Base-by-base conservation (phyloP, 164 flowering plant genomes). In the Paratinospora sagittata region DNA sequence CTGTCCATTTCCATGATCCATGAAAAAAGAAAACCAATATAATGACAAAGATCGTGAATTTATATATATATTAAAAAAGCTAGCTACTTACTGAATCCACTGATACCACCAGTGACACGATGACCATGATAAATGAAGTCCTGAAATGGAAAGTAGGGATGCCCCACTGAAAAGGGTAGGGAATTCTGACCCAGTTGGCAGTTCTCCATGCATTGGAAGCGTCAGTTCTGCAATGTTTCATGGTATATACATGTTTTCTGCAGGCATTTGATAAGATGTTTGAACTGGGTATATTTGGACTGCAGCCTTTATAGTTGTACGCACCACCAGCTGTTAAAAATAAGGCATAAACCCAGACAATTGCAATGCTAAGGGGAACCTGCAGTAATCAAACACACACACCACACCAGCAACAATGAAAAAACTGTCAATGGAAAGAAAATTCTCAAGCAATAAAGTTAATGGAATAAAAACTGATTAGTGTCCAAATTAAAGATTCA, bases 151-250 rank as follows among this genome's bases (percentile, higher is more conserved):
- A 89, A 64, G 84, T 81, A 19, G 97, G 98, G 63, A 88, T 76
- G 47, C 98, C 98, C 97, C 98, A 93, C 78, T 93, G 98, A n/a
- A 93, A 79, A 69, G 96, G 98, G 72, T 89, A 91, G 7, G 97
- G 97, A 68, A 93, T 77, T 72, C 93, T 77, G 78, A 91, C 85
- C 98, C 98, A 93, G 17, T 84, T 80, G 68, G 98, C 85, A 68
- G 89, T 82, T 73, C 77, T 83, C 96, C 90, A 87, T 62, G 97
- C 97, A 80, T 78, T 81, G 24, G 98, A 93, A 68, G 78, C 96
- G 82, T 93, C 98, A 17, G 97, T 91, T 58, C 98, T 75, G 80
- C 98, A 93, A 70, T 90, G 96, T 78, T 85, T 82, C 98, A 93
- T 93, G 16, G 94, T 93, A 79, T 80, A 82, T 70, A 84, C 89